Percentiles rank a stretch among this genome's conserved stretches.
phyloP scores from a whole-genome alignment of 805 yeast species.

The Pichia deserticola region DNA sequence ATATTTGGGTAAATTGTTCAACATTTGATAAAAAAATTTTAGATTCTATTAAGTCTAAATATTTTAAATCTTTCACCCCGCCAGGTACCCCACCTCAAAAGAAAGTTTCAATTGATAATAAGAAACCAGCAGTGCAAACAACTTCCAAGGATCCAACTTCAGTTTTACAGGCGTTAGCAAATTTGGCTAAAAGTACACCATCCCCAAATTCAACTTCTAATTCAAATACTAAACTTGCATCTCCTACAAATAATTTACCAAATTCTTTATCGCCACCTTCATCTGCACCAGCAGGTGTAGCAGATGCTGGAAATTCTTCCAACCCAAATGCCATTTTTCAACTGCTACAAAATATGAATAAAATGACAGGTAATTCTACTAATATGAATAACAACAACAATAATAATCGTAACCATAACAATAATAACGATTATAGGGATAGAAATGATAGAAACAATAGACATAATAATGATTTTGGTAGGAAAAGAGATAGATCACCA shows the following conservation, averaged over 20 bases:
- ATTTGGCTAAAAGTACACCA: slow-evolving; percentile 44
- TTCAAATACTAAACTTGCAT: slow-evolving; percentile 29
- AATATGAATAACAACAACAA: slow-evolving; percentile 19
- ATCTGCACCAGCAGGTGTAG: slow-evolving; percentile 4
- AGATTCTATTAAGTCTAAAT: slow-evolving; percentile 46
- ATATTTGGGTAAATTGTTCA: slow-evolving; percentile 84
- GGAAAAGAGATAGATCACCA: slow-evolving; percentile 55
- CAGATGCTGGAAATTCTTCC: slow-evolving; percentile 14
- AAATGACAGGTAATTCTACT: slow-evolving; percentile 17
- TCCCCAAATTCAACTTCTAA: slow-evolving; percentile 17
- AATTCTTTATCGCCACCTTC: slow-evolving; percentile 5
- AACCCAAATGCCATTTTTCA: slow-evolving; percentile 41
- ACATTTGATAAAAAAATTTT: slow-evolving; percentile 61
- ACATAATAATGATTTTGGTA: slow-evolving; percentile 19
- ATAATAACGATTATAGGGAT: slow-evolving; percentile 25
- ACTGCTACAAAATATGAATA: slow-evolving; percentile 45
- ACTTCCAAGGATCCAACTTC: slow-evolving; percentile 46
- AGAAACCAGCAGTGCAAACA: not conserved
- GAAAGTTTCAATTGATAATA: slow-evolving; percentile 24
- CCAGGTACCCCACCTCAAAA: slow-evolving; percentile 55
- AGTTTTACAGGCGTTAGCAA: slow-evolving; percentile 62
- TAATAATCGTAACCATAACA: slow-evolving; percentile 12
- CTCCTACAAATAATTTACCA: slow-evolving; percentile 6
- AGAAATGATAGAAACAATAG: slow-evolving; percentile 6
- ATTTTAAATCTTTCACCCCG: slow-evolving; percentile 62